Evolutionary conservation across 2,329 filamentous ascomycete species (phyloP), one percentile per base, ranked within the genome.

Genomic region (Periconia macrospinosa): DNA sequence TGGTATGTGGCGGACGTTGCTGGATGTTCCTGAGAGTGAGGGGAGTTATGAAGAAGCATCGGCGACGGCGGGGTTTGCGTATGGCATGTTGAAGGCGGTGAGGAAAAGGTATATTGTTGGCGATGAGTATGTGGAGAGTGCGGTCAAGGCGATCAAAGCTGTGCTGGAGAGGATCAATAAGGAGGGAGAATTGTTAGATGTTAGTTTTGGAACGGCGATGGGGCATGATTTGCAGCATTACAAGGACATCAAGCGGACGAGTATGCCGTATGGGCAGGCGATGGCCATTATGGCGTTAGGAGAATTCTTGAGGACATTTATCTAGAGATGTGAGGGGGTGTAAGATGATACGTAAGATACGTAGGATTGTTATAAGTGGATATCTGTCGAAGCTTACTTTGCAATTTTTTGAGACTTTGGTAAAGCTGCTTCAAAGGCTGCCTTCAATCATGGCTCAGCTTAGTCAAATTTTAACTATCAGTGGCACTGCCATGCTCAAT

Each of bases 201-300:
- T 87, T 1, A 91, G 87, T 59, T 93, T 92, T 66, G 90, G 90
- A 0, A 93, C 90, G 0, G 87, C 79, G 0, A 92, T 93, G 88
- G 90, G 90, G 0, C 79, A 84, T 59, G 81, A 82, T 53, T 71
- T 92, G 67, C 83, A 92, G 74, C 88, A 91, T 70, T 92, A 93
- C 67, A 87, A 88, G 72, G 83, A 90, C 58, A 92, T 93, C 53
- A 81, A 86, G 1, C 75, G 87, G 56, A 93, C 90, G 2, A 88
- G 86, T 62, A 93, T 92, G 90, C 90, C 89, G 7, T 92, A 92
- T 63, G 90, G 90, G 0, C 90, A 92, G 71, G 88, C 89, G 0
- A 92, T 92, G 89, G 89, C 88, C 0, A 91, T 92, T 58, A 91
- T 92, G 86, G 86, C 88, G 0, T 70, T 92, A 58, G 88, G 88